A percentile compares a stretch with the other conserved stretches of the same genome.
phyloP scores from a whole-genome alignment of 78 protist genomes.

The Tieghemostelium lacteum region DNA sequence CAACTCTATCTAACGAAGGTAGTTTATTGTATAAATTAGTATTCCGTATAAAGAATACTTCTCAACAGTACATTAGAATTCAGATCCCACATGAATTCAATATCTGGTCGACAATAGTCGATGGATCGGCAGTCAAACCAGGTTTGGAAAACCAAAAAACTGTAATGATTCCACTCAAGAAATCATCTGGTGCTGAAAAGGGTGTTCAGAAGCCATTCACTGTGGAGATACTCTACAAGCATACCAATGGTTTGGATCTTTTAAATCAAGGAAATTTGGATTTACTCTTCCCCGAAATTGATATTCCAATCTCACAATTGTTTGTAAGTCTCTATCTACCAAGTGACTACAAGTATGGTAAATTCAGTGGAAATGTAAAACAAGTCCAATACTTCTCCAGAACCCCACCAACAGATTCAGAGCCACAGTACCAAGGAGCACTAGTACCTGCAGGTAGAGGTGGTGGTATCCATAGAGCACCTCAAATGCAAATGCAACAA shows the following conservation, averaged over 20 bases:
- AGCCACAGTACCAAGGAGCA: not conserved
- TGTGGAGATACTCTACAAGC: slow-evolving; percentile 49
- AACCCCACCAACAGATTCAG: not conserved
- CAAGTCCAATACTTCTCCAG: slow-evolving; percentile 3
- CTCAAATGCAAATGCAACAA: slow-evolving; percentile 6
- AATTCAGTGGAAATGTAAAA: slow-evolving; percentile 39
- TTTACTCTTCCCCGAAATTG: slow-evolving; percentile 31
- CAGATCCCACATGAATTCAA: slow-evolving; percentile 56
- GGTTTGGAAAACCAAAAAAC: slow-evolving; percentile 37
- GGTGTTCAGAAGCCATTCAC: slow-evolving; percentile 53
- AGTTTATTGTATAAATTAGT: slow-evolving; percentile 28
- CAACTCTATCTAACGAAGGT: slow-evolving; percentile 54
- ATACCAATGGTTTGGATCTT: slow-evolving; percentile 8
- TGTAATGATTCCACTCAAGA: slow-evolving; percentile 54
- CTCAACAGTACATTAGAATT: slow-evolving; percentile 70
- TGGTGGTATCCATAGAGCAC: not conserved
- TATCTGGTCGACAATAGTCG: slow-evolving; percentile 61
- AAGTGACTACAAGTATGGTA: slow-evolving; percentile 2
- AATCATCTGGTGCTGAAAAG: slow-evolving; percentile 15
- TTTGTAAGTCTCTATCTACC: slow-evolving; percentile 29
- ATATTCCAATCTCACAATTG: slow-evolving; percentile 54
- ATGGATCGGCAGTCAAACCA: slow-evolving; percentile 40
- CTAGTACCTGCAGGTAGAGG: not conserved
- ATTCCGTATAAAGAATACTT: slow-evolving; percentile 43
- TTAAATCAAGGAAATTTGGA: not conserved